Evolutionary conservation across 1,139 yeast species (phyloP).

Genomic region (Sugiyamaella novakii): DNA sequence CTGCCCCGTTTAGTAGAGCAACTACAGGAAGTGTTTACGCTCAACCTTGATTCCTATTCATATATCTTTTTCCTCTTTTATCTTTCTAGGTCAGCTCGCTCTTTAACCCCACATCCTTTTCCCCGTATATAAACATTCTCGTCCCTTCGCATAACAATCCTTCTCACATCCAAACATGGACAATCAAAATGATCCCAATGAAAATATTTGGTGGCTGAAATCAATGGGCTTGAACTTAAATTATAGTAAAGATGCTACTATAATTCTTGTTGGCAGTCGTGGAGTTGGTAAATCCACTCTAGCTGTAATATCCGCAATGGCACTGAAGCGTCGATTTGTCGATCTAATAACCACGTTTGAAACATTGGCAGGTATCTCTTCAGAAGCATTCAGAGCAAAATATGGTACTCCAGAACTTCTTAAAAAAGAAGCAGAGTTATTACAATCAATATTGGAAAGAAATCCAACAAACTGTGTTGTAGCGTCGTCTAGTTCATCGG

Average conservation of each 20-base stretch:
- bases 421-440: slow-evolving; percentile 23
- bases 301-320: slow-evolving; percentile 29
- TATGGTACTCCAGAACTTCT: slow-evolving; percentile 20
- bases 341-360: slow-evolving; percentile 26
- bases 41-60: no score
- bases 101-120: no score
- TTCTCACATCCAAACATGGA: slow-evolving; percentile 6
- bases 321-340: slow-evolving; percentile 25
- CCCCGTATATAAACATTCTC: no score
- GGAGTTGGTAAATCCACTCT: slow-evolving; percentile 29
- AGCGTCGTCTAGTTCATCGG: slow-evolving; percentile 22
- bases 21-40: no score
- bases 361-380: slow-evolving; percentile 22
- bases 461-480: slow-evolving; percentile 27
- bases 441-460: slow-evolving; percentile 18
- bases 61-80: no score
- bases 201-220: slow-evolving; percentile 17
- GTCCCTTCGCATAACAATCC: no score
- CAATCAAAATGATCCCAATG: slow-evolving; percentile 12
- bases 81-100: no score
- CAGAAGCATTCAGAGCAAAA: slow-evolving; percentile 20
- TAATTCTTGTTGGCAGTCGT: slow-evolving; percentile 26
- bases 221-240: slow-evolving; percentile 7
- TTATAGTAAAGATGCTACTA: slow-evolving; percentile 23
- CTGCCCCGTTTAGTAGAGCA: no score